These are phyloP conservation scores for Scytalidium lignicola DNA, from an alignment of 2,329 filamentous ascomycete species.

Conservation along the genomic window DNA sequence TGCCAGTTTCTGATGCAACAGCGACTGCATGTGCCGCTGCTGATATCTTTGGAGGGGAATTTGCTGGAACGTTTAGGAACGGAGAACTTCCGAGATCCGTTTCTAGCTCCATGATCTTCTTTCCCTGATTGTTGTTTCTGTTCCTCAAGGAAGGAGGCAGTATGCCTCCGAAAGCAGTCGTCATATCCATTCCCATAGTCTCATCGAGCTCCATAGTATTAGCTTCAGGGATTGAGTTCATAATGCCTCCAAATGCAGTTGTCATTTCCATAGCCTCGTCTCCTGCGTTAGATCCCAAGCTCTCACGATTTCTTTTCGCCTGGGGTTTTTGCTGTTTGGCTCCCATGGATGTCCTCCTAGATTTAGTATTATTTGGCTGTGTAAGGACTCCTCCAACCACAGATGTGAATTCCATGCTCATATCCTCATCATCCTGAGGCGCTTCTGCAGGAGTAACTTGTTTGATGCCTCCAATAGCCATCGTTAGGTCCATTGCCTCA, in stretches of 20 bases:
- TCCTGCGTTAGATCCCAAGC: constrained; percentile 14
- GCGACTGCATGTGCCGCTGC: constrained; percentile 29
- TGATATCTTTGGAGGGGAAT: constrained; percentile 32
- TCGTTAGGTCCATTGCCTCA: constrained; percentile 51
- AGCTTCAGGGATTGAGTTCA: constrained; percentile 27
- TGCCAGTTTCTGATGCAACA: constrained; percentile 44
- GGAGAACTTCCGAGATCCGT: constrained; percentile 43
- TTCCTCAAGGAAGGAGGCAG: constrained; percentile 33
- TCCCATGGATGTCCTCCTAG: constrained; percentile 13
- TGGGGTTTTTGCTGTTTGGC: constrained; percentile 6
- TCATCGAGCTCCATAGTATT: constrained; percentile 36
- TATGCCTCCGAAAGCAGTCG: constrained; percentile 51
- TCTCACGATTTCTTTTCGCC: constrained; percentile 30
- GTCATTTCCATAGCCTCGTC: constrained; percentile 50
- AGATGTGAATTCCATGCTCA: constrained; percentile 75
- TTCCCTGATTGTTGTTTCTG: constrained; percentile 43
- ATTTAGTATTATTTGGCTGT: constrained; percentile 18
- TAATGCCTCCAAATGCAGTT: constrained; percentile 43
- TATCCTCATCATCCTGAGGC: constrained; percentile 55
- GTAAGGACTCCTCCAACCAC: constrained; percentile 53
- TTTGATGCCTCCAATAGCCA: constrained; percentile 48
- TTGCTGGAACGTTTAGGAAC: constrained; percentile 29
- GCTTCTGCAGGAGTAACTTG: constrained; percentile 26
- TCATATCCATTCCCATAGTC: constrained; percentile 58
- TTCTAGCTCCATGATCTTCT: constrained; percentile 55